Conservation (phyloP, 257 asterid species). For the Coffea eugenioides region DNA sequence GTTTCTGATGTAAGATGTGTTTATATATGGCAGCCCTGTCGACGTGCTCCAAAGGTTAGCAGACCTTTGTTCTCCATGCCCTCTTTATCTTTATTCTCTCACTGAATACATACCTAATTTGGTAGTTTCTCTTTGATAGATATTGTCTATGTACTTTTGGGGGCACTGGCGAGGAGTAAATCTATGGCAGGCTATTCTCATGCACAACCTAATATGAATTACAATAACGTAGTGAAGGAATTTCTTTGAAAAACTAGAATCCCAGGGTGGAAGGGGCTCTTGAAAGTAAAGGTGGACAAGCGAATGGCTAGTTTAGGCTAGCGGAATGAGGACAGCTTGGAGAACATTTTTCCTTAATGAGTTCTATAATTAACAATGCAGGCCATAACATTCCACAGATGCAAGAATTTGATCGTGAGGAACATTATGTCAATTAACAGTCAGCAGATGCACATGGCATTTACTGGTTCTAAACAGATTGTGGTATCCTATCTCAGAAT, state of each 20-base stretch:
- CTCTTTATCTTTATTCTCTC: not conserved
- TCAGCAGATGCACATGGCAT: constrained; percentile 74
- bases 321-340: not conserved
- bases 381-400: constrained; percentile 81
- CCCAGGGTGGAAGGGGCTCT: not conserved
- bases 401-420: constrained; percentile 63
- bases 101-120: not conserved
- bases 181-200: too few species aligned
- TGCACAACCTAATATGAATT: not conserved
- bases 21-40: constrained; percentile 72
- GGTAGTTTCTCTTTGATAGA: not conserved
- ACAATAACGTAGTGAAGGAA: not conserved
- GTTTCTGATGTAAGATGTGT: constrained; percentile 11
- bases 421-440: constrained; percentile 42
- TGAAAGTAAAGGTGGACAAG: not conserved
- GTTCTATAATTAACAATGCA: constrained; percentile 25
- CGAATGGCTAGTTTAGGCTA: not conserved
- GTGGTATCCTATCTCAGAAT: constrained; percentile 43
- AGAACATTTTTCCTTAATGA: not conserved
- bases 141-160: not conserved
- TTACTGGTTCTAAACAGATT: constrained; percentile 46
- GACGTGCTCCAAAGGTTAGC: constrained; percentile 83
- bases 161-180: not conserved
- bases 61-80: constrained; percentile 6
- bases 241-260: too few species aligned